These are phyloP conservation scores for Leccinum rimulosum DNA, from an alignment of 768 basidiomycete species.

Conservation along the genomic window DNA sequence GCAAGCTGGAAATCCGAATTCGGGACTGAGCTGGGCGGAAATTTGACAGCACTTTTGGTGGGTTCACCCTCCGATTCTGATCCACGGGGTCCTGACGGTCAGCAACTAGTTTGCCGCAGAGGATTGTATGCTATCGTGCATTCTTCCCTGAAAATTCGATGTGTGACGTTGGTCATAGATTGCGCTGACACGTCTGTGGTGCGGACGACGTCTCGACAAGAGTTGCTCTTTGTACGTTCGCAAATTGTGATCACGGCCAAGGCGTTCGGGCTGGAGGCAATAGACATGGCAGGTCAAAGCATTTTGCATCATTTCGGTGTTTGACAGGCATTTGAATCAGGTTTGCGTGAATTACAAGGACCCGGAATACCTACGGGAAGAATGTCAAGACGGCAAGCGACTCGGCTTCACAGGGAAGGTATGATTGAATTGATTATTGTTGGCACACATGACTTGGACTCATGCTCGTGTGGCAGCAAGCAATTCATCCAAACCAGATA, in stretches of 20 bases:
- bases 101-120: constrained; percentile 82
- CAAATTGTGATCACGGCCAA: constrained; percentile 79
- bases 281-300: constrained; percentile 73
- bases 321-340: constrained; percentile 34
- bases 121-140: constrained; percentile 60
- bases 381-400: constrained; percentile 74
- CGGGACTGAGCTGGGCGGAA: constrained; percentile 45
- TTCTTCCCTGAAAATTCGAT: neutral
- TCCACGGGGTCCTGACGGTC: neutral
- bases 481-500: constrained; percentile 88
- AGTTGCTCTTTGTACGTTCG: constrained; percentile 82
- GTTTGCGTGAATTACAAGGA: constrained; percentile 90
- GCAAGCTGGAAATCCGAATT: constrained; percentile 62
- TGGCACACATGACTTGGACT: constrained; percentile 1
- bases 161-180: constrained; percentile 44
- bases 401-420: constrained; percentile 95
- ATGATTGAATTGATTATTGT: neutral
- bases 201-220: constrained; percentile 68
- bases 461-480: constrained; percentile 60
- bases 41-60: constrained; percentile 61
- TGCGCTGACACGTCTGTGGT: constrained; percentile 87
- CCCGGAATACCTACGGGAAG: constrained; percentile 58
- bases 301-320: neutral
- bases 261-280: constrained; percentile 78
- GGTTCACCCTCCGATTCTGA: neutral